These are phyloP conservation scores for Fusarium sp. DNA, from an alignment of 2,329 filamentous ascomycete species.

Conservation along the genomic window DNA sequence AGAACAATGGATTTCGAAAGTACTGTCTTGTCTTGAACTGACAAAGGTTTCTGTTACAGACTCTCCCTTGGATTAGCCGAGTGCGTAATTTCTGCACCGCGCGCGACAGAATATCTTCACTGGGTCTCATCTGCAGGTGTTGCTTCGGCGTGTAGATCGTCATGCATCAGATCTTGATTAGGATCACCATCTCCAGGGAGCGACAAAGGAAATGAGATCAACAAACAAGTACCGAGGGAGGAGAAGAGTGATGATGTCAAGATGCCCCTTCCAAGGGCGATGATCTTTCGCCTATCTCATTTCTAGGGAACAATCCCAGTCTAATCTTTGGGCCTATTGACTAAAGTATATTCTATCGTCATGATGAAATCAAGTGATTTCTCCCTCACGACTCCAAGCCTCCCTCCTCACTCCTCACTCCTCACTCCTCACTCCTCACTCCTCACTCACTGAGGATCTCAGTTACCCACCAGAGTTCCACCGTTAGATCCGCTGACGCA, in stretches of 20 bases:
- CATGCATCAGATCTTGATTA: constrained; percentile 18
- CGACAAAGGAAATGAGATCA: constrained; percentile 25
- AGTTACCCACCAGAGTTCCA: constrained; percentile 8
- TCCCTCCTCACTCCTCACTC: no score
- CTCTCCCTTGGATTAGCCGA: constrained; percentile 4
- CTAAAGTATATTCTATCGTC: constrained; percentile 19
- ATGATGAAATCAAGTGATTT: constrained; percentile 35
- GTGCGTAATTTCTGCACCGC: constrained; percentile 1
- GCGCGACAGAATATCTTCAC: constrained; percentile 27
- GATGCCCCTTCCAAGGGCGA: constrained; percentile 1
- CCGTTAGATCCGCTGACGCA: constrained; percentile 8
- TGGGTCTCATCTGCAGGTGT: constrained; percentile 28
- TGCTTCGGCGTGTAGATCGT: constrained; percentile 23
- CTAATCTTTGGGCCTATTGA: constrained; percentile 18
- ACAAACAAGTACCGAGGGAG: constrained; percentile 23
- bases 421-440: no score
- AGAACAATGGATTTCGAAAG: background rate
- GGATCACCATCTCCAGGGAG: constrained; percentile 22
- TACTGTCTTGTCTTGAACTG: constrained; percentile 7
- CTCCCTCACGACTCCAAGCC: constrained; percentile 11
- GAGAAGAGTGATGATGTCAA: constrained; percentile 30
- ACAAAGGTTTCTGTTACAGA: constrained; percentile 8
- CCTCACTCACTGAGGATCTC: background rate
- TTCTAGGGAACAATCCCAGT: constrained; percentile 1
- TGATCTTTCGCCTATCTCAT: constrained; percentile 30